Percentiles rank a stretch among this genome's conserved stretches.
phyloP scores from a whole-genome alignment of 2,329 filamentous ascomycete genomes.

The Diaporthe destruens region DNA sequence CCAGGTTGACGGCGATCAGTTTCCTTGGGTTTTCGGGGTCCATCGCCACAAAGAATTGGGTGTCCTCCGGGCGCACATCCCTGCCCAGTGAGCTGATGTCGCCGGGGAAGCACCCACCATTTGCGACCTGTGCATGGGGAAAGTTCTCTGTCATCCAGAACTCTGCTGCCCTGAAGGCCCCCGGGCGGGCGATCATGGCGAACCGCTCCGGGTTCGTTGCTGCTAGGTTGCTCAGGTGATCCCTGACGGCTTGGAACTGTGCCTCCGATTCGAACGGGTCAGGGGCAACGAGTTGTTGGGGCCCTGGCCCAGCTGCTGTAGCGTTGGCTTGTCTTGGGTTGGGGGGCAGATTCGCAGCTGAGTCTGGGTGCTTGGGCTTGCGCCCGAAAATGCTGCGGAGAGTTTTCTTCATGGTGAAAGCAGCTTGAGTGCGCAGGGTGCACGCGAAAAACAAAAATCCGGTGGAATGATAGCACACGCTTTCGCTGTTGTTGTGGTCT shows the following conservation, averaged over 20 bases:
- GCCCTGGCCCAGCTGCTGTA: neutral
- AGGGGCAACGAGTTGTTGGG: conserved; percentile 1
- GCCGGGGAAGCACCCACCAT: conserved; percentile 3
- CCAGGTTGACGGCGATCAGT: conserved; percentile 1
- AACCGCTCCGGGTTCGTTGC: neutral
- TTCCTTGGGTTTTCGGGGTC: conserved; percentile 7
- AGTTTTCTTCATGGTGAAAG: conserved; percentile 1
- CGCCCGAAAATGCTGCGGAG: conserved; percentile 21
- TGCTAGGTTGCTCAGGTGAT: neutral
- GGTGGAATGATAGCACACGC: neutral
- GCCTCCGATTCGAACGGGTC: conserved; percentile 23
- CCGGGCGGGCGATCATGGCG: neutral
- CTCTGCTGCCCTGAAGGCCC: neutral
- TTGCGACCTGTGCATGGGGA: conserved; percentile 5
- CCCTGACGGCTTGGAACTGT: conserved; percentile 18
- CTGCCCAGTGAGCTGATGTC: neutral
- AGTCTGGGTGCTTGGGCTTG: conserved; percentile 12
- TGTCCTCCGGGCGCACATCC: neutral
- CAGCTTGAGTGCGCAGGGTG: too few relatives aligned
- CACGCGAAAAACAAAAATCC: too few relatives aligned
- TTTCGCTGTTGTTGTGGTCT: neutral
- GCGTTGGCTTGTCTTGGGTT: neutral
- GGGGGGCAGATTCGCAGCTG: neutral
- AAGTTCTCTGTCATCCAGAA: conserved; percentile 14
- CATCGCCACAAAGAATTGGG: conserved; percentile 18